A percentile compares a stretch with the other conserved stretches of the same genome.
phyloP scores from a whole-genome alignment of 2,329 filamentous ascomycete genomes.

The Calonectria pseudoreteaudii region DNA sequence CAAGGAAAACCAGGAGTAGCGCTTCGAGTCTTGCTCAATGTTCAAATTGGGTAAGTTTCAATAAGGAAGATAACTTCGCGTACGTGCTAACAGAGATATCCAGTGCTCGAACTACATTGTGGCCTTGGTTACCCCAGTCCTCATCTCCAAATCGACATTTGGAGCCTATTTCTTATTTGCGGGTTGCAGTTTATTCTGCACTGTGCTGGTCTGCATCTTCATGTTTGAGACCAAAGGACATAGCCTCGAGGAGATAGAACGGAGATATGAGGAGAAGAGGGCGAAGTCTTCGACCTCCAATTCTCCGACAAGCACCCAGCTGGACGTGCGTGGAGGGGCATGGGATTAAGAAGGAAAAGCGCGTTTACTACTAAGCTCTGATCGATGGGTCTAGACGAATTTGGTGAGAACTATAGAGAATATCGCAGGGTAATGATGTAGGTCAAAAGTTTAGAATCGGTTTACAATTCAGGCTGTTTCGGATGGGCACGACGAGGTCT shows the following conservation, averaged over 20 bases:
- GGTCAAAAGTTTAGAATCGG: not conserved
- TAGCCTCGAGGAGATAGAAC: constrained; percentile 54
- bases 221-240: constrained; percentile 59
- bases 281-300: not conserved
- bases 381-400: not conserved
- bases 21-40: constrained; percentile 66
- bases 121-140: constrained; percentile 56
- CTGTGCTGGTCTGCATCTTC: constrained; percentile 49
- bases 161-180: constrained; percentile 61
- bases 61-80: rapidly evolving
- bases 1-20: constrained; percentile 63
- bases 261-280: constrained; percentile 15
- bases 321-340: not conserved
- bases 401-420: not conserved
- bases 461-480: not conserved
- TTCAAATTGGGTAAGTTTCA: constrained; percentile 58
- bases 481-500: not conserved
- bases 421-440: not conserved
- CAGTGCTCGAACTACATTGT: constrained; percentile 59
- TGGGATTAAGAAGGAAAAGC: not conserved
- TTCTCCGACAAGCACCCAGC: not conserved
- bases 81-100: not conserved
- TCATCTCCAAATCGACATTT: constrained; percentile 53
- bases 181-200: constrained; percentile 51
- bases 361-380: not conserved